These are phyloP conservation scores for Chlamydomonas eustigma DNA, from an alignment of 139 green algal species.

Conservation along the genomic window DNA sequence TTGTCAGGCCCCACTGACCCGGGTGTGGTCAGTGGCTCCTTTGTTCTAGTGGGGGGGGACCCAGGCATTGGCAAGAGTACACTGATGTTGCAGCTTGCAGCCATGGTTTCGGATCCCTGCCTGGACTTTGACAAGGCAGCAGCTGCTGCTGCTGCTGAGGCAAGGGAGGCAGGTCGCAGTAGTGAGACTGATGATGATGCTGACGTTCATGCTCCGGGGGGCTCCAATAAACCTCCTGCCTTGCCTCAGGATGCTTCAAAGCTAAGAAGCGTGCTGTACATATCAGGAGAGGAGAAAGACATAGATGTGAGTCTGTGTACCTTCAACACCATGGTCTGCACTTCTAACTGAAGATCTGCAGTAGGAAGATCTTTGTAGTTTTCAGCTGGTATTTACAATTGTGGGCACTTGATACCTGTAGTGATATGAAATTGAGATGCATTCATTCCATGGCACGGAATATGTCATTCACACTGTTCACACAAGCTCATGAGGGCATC, in stretches of 20 bases:
- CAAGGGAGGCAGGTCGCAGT: neutral
- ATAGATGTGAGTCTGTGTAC: neutral
- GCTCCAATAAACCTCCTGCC: neutral
- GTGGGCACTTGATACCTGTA: neutral
- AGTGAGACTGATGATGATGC: neutral
- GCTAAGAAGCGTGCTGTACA: constrained; percentile 65
- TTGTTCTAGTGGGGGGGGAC: constrained; percentile 90
- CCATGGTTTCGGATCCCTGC: constrained; percentile 28
- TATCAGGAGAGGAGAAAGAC: constrained; percentile 70
- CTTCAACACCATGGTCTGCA: too few species aligned
- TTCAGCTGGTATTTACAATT: too few species aligned
- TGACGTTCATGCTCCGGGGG: neutral
- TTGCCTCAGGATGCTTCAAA: neutral
- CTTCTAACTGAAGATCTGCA: too few species aligned
- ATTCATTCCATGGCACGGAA: too few species aligned
- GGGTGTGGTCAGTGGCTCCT: constrained; percentile 80
- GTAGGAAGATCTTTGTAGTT: too few species aligned
- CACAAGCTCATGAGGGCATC: too few species aligned
- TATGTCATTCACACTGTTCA: too few species aligned
- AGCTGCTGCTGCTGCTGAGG: neutral
- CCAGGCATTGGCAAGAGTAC: constrained; percentile 96
- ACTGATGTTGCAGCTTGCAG: constrained; percentile 85
- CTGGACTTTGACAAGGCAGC: constrained; percentile 29
- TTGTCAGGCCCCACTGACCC: constrained; percentile 64
- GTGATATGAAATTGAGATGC: neutral